These are phyloP conservation scores for Rhodotorula diobovata DNA, from an alignment of 768 basidiomycete genomes.

Conservation along the genomic window DNA sequence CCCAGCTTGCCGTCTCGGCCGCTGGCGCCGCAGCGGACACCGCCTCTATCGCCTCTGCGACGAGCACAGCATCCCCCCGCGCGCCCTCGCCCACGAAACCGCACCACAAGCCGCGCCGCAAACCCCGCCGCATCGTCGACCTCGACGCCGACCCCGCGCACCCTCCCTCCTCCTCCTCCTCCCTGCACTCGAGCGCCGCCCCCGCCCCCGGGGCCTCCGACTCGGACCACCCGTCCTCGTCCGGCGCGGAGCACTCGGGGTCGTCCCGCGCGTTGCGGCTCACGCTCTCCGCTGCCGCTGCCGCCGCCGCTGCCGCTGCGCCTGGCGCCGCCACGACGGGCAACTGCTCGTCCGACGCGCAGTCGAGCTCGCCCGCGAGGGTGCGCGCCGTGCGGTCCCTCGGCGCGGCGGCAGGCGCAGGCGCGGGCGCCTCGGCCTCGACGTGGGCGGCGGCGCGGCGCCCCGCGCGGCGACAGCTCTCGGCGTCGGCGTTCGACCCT, in stretches of 20 bases:
- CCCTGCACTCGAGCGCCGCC: too few species aligned
- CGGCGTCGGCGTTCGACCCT: conserved; percentile 65
- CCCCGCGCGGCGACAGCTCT: conserved; percentile 50
- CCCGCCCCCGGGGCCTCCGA: background rate
- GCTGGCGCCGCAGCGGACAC: background rate
- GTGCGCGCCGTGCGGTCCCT: conserved; percentile 11
- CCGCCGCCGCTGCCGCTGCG: background rate
- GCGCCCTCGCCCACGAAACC: background rate
- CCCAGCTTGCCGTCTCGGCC: background rate
- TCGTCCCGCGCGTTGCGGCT: background rate
- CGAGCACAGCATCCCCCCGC: background rate
- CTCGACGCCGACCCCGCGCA: conserved; percentile 52
- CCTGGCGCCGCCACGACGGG: too few species aligned
- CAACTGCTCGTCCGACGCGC: background rate
- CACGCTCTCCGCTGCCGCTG: too few species aligned
- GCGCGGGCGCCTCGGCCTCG: too few species aligned
- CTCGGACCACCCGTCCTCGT: background rate
- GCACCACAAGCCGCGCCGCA: conserved; percentile 56
- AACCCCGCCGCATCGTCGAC: conserved; percentile 71
- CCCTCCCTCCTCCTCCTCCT: conserved; percentile 40
- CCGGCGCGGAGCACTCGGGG: background rate
- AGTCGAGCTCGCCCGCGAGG: background rate
- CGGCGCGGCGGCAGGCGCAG: conserved; percentile 38
- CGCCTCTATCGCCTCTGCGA: background rate
- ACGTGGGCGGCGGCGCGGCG: conserved; percentile 40